Conservation (phyloP, 2,329 filamentous ascomycete genomes). For the Cryphonectria japonica region DNA sequence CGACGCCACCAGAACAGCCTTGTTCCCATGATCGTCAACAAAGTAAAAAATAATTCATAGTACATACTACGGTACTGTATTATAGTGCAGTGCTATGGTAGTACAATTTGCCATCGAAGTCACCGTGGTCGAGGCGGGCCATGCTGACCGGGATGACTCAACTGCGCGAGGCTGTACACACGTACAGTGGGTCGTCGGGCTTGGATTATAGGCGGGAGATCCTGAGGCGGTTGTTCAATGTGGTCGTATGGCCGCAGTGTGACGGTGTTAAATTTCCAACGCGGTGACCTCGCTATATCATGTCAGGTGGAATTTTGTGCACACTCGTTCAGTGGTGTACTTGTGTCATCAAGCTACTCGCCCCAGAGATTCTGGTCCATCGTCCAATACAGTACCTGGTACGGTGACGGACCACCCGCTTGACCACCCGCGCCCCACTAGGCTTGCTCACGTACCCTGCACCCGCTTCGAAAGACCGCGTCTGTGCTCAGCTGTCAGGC, state of each 20-base stretch:
- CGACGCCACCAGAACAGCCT: background rate
- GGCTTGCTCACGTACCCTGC: background rate
- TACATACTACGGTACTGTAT: background rate
- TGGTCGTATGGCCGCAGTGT: background rate
- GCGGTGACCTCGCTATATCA: background rate
- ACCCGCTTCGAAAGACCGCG: background rate
- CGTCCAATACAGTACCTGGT: background rate
- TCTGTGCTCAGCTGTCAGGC: background rate
- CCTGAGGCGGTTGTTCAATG: background rate
- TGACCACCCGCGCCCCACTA: background rate
- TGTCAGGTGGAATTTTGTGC: background rate
- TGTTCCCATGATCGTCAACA: no score
- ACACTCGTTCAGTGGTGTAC: background rate
- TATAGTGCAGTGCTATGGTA: background rate
- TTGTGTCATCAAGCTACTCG: background rate
- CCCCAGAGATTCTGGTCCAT: background rate
- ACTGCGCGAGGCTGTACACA: background rate
- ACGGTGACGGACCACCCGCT: background rate
- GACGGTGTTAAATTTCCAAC: background rate
- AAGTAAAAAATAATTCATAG: no score
- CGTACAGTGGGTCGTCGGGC: background rate
- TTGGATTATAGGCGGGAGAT: background rate
- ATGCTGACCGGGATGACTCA: background rate
- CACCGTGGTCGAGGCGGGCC: background rate
- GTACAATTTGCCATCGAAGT: background rate